Evolutionary conservation across 345 rosid genomes (phyloP), one percentile per base, ranked within the genome.

Genomic region (Lumnitzera littorea): DNA sequence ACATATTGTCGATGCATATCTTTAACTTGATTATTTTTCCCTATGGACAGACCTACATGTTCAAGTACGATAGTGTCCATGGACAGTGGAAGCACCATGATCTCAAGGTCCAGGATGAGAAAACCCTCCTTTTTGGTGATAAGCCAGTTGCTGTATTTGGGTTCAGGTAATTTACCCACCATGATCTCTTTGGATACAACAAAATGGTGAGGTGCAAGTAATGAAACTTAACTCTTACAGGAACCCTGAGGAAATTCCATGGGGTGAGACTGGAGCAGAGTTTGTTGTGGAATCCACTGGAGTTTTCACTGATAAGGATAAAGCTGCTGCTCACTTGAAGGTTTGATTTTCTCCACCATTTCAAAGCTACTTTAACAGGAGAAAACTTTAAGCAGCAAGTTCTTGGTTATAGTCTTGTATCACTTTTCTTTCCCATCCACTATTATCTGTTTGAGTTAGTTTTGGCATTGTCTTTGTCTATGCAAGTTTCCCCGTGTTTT

Each of bases 291-390:
- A 77, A 53, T 73, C 81, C 52, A 73, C 81, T 56, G 81, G 81
- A 12, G 73, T 73, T 52, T 77, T 77, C 71, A 77, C 81, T 24
- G 67, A 78, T 56, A 47, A 73, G 55, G 81, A 64, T 14, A 77
- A 77, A 68, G 81, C 81, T 36, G 58, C 75, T 52, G 70, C 90
- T 62, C 98, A 91, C 80, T 61, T 81, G 59, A 88, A 86, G 96
- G 98, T 91, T 60, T 36, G 70, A 53, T 43, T n/a, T 48, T 57
- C 17, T 48, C 11, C 43, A 5, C 43, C 5, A 36, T 36, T 36
- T 9, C 10, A 7, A 36, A 36, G 43, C 10, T 36, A 36, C 7
- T 6, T 36, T 27, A 27, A 27, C 4, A 27, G 31, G 31, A 27
- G 31, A 5, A 27, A 27, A 2, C 3, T 27, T 27, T 27, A 27